These are phyloP conservation scores for Wickerhamomyces pijperi DNA, from an alignment of 805 yeast genomes.

Conservation along the genomic window DNA sequence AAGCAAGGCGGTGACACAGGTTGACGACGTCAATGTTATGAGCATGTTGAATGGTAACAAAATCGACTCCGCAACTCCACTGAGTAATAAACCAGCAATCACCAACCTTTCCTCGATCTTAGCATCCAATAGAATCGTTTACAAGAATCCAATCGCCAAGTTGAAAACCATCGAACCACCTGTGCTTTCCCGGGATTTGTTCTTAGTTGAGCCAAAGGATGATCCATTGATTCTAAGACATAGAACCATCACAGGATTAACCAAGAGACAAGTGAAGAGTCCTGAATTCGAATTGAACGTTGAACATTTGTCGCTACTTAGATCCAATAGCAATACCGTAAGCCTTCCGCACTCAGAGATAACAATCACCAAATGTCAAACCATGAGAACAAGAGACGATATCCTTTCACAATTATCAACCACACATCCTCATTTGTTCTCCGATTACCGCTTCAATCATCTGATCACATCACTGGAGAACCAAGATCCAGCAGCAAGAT, in stretches of 20 bases:
- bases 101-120: neutral
- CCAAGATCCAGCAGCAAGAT: neutral
- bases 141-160: slow-evolving; percentile 12
- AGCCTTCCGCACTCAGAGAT: too few relatives aligned
- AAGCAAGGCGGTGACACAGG: too few relatives aligned
- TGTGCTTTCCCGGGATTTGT: slow-evolving; percentile 2
- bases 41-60: slow-evolving; percentile 3
- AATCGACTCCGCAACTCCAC: neutral
- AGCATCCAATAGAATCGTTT: neutral
- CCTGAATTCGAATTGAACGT: too few relatives aligned
- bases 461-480: neutral
- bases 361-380: neutral
- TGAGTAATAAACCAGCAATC: slow-evolving; percentile 1
- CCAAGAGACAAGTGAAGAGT: too few relatives aligned
- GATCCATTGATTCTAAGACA: too few relatives aligned
- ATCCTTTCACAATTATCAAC: slow-evolving; percentile 1
- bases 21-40: too few relatives aligned
- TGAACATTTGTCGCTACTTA: too few relatives aligned
- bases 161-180: slow-evolving; percentile 12
- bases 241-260: too few relatives aligned
- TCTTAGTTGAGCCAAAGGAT: slow-evolving; percentile 9
- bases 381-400: slow-evolving; percentile 1
- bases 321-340: neutral
- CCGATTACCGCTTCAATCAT: slow-evolving; percentile 1
- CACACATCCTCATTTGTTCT: slow-evolving; percentile 1